Percentiles rank a stretch among this genome's conserved stretches.
These are phyloP conservation scores for Paratinospora sagittata DNA, from an alignment of 164 flowering plant species.

Conservation along the genomic window DNA sequence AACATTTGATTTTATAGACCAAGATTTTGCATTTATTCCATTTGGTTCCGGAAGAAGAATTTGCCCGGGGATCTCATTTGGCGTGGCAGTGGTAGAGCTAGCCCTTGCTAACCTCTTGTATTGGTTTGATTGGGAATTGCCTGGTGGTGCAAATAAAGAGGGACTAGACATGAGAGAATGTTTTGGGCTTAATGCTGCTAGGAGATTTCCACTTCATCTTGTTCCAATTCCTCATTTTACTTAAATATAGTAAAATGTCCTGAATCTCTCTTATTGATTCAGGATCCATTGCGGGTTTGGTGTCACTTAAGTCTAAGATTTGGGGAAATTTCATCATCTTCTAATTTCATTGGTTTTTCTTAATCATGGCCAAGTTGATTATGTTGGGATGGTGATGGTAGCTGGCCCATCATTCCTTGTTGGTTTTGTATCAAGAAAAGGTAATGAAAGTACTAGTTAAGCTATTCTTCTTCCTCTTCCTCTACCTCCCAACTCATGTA, in stretches of 20 bases:
- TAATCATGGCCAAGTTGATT: too few species aligned
- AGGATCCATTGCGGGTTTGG: too few species aligned
- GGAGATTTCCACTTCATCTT: slow-evolving; percentile 6
- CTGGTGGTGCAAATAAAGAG: neutral
- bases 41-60: slow-evolving; percentile 7
- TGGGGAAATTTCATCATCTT: too few species aligned
- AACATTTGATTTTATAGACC: neutral
- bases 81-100: neutral
- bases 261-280: neutral
- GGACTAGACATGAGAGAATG: slow-evolving; percentile 6
- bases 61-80: slow-evolving; percentile 10
- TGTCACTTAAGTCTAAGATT: too few species aligned
- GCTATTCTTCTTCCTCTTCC: too few species aligned
- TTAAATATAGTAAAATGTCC: neutral
- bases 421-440: too few species aligned
- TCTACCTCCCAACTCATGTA: too few species aligned
- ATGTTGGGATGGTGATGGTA: too few species aligned
- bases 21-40: neutral
- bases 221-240: neutral
- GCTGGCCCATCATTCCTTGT: too few species aligned
- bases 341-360: too few species aligned
- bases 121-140: slow-evolving; percentile 11
- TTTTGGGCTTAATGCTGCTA: neutral
- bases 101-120: slow-evolving; percentile 14
- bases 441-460: too few species aligned